Conservation (phyloP, 164 flowering plant species). For the Piper longum region DNA sequence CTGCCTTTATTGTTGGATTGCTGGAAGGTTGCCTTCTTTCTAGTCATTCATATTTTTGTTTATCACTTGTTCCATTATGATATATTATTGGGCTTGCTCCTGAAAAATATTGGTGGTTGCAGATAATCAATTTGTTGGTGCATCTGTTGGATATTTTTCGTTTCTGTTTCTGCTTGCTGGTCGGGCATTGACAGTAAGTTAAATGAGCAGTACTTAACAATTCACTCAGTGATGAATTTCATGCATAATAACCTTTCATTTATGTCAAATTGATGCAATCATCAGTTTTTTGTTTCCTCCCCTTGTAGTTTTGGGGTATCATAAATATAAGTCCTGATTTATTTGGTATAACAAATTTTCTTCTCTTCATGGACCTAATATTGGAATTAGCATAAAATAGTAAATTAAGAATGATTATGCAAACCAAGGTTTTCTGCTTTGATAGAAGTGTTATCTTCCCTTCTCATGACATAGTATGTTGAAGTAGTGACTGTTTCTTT, state of each 20-base stretch:
- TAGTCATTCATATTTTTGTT: neutral
- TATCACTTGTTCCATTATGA: neutral
- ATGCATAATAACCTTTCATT: neutral
- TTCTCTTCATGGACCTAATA: no score
- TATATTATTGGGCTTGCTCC: neutral
- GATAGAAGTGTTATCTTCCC: no score
- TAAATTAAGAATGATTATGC: no score
- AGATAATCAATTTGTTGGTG: slow-evolving; percentile 92
- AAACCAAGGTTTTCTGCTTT: no score
- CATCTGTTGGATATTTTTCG: slow-evolving; percentile 95
- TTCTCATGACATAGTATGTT: no score
- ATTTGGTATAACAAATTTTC: no score
- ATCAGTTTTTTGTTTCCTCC: no score
- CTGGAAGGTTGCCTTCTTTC: slow-evolving; percentile 40
- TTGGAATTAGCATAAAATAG: no score
- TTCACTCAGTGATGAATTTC: neutral
- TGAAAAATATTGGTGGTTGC: slow-evolving; percentile 10
- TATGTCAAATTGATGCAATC: neutral
- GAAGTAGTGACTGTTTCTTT: no score
- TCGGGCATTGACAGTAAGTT: slow-evolving; percentile 88
- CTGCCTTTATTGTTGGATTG: slow-evolving; percentile 90
- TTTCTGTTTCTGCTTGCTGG: slow-evolving; percentile 94
- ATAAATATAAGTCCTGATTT: no score
- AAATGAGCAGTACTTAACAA: no score
- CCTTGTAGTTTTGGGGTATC: no score